A percentile compares a stretch with the other conserved stretches of the same genome.
Evolutionary conservation across 78 protist species (phyloP).

Genomic region (Dictyostelium firmibasis): DNA sequence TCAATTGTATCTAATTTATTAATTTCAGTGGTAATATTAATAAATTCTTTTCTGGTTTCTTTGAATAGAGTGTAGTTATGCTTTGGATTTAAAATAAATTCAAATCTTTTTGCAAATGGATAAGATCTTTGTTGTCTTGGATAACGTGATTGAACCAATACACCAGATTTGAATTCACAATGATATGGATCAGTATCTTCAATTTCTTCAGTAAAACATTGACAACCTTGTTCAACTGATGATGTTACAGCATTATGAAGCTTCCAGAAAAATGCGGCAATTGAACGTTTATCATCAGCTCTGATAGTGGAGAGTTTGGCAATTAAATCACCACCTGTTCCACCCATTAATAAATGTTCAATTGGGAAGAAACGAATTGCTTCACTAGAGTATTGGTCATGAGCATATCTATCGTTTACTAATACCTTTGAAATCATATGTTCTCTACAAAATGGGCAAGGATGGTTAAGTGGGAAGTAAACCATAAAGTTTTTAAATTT

Average conservation of each 20-base stretch:
- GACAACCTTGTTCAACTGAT: background rate
- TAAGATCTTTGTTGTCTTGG: constrained; percentile 9
- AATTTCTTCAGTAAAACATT: background rate
- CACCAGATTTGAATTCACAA: background rate
- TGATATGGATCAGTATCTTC: constrained; percentile 2
- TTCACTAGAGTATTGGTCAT: background rate
- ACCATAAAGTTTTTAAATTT: background rate
- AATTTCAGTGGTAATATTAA: background rate
- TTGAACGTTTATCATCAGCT: constrained; percentile 4
- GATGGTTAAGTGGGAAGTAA: background rate
- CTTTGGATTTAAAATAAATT: background rate
- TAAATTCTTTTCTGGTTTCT: background rate
- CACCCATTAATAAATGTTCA: constrained; percentile 19
- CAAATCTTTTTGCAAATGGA: background rate
- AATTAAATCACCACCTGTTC: background rate
- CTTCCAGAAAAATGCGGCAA: constrained; percentile 11
- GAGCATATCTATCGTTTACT: background rate
- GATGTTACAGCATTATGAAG: background rate
- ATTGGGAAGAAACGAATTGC: constrained; percentile 14
- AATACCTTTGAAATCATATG: background rate
- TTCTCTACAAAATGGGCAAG: constrained; percentile 47
- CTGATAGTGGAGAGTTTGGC: background rate
- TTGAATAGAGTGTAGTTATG: background rate
- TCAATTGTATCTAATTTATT: background rate
- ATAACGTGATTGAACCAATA: background rate